Conservation (phyloP, 1,284 basidiomycete species). For the Inonotus obliquus region DNA sequence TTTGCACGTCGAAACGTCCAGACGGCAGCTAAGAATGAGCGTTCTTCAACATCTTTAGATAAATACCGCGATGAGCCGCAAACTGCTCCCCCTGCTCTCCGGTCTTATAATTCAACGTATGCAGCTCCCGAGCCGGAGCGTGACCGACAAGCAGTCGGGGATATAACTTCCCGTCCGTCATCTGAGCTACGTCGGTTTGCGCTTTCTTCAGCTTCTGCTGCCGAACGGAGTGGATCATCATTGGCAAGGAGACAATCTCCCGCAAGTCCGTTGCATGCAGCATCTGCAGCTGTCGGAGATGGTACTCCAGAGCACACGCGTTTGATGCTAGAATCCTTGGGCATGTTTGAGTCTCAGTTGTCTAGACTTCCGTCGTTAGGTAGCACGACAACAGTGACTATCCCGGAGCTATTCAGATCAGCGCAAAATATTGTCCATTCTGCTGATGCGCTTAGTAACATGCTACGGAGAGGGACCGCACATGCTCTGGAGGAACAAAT, state of each 20-base stretch:
- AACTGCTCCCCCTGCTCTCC: conserved; percentile 32
- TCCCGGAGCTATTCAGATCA: conserved; percentile 50
- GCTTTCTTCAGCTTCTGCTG: conserved; percentile 5
- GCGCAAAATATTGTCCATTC: conserved; percentile 60
- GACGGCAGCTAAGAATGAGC: conserved; percentile 23
- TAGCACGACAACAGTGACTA: conserved; percentile 36
- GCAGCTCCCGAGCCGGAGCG: conserved; percentile 23
- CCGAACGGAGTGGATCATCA: conserved; percentile 8
- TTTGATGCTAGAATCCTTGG: conserved; percentile 62
- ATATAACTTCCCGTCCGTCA: conserved; percentile 9
- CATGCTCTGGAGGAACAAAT: conserved; percentile 66
- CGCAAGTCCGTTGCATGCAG: conserved; percentile 5
- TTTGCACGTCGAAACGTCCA: conserved; percentile 21
- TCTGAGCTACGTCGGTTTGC: conserved; percentile 12
- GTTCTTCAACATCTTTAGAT: conserved; percentile 52
- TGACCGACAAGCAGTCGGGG: not conserved
- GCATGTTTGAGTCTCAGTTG: conserved; percentile 64
- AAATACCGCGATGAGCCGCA: conserved; percentile 33
- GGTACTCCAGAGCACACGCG: conserved; percentile 50
- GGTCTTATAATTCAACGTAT: conserved; percentile 32
- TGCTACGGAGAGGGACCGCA: conserved; percentile 50
- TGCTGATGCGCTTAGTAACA: conserved; percentile 57
- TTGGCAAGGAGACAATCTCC: conserved; percentile 1
- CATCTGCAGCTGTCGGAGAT: conserved; percentile 17
- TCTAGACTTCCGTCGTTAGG: conserved; percentile 44